These are phyloP conservation scores for Pseudophaeomoniella oleicola DNA, from an alignment of 2,329 filamentous ascomycete genomes.

Conservation along the genomic window DNA sequence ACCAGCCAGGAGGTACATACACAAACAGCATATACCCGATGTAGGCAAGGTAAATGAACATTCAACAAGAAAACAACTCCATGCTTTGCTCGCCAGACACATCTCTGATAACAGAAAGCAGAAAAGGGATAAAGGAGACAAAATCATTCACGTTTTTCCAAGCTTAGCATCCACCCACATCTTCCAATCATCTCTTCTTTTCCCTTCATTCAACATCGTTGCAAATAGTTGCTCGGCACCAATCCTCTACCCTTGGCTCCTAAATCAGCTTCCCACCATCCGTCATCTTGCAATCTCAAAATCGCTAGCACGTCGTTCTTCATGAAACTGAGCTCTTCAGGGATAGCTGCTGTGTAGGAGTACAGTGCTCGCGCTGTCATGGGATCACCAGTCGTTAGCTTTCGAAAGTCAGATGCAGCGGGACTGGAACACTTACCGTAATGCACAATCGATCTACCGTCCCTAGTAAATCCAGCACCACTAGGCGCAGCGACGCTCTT, in stretches of 20 bases:
- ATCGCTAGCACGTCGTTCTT: conserved; percentile 90
- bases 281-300: conserved; percentile 83
- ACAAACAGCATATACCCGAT: too few relatives aligned
- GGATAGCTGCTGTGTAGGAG: conserved; percentile 85
- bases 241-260: conserved; percentile 35
- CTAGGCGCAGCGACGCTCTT: conserved; percentile 74
- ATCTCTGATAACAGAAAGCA: too few relatives aligned
- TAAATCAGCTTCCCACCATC: conserved; percentile 95
- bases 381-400: conserved; percentile 11
- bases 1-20: too few relatives aligned
- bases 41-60: too few relatives aligned
- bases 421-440: conserved; percentile 65
- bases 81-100: too few relatives aligned
- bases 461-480: conserved; percentile 45
- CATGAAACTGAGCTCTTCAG: conserved; percentile 80
- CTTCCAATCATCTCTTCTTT: too few relatives aligned
- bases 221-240: conserved; percentile 54
- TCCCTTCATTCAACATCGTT: conserved; percentile 34
- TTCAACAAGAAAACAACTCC: too few relatives aligned
- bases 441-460: conserved; percentile 78
- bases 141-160: too few relatives aligned
- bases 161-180: too few relatives aligned
- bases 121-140: too few relatives aligned
- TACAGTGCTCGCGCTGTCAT: conserved; percentile 75
- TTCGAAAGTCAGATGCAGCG: too few relatives aligned